These are phyloP conservation scores for Podospora pseudopauciseta DNA, from an alignment of 495 filamentous ascomycete species.

Conservation along the genomic window DNA sequence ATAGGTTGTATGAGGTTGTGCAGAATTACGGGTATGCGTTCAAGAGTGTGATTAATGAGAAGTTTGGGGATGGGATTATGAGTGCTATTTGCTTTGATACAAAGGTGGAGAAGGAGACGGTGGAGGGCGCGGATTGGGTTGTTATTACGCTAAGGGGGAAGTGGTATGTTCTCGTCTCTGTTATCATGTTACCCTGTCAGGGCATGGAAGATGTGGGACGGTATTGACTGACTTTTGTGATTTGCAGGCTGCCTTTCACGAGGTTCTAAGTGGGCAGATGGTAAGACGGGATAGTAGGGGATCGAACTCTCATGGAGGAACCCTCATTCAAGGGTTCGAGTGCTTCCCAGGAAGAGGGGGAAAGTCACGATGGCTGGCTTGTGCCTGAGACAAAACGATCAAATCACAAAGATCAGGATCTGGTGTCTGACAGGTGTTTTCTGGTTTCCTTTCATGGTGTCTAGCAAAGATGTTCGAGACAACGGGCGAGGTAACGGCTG, in stretches of 20 bases:
- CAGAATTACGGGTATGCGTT: constrained; percentile 98
- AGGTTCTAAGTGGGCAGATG: constrained; percentile 46
- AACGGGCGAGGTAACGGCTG: neutral
- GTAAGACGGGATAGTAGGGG: neutral
- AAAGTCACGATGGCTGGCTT: neutral
- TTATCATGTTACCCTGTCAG: neutral
- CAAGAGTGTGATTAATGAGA: constrained; percentile 96
- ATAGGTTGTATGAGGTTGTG: constrained; percentile 91
- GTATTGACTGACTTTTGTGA: neutral
- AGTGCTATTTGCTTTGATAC: constrained; percentile 91
- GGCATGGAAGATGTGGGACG: neutral
- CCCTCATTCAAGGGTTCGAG: neutral
- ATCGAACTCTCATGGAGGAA: neutral
- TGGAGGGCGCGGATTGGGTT: constrained; percentile 67
- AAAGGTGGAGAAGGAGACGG: constrained; percentile 91
- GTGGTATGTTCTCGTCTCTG: constrained; percentile 50
- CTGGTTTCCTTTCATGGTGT: neutral
- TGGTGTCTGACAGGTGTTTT: neutral
- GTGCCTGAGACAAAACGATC: neutral
- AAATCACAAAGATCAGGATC: neutral
- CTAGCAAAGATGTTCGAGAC: neutral
- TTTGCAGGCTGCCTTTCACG: constrained; percentile 60
- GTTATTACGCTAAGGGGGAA: constrained; percentile 91
- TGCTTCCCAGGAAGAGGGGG: too few species aligned
- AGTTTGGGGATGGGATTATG: constrained; percentile 99